Evolutionary conservation across 2,329 filamentous ascomycete genomes (phyloP).

Genomic region (Xylaria polymorpha): DNA sequence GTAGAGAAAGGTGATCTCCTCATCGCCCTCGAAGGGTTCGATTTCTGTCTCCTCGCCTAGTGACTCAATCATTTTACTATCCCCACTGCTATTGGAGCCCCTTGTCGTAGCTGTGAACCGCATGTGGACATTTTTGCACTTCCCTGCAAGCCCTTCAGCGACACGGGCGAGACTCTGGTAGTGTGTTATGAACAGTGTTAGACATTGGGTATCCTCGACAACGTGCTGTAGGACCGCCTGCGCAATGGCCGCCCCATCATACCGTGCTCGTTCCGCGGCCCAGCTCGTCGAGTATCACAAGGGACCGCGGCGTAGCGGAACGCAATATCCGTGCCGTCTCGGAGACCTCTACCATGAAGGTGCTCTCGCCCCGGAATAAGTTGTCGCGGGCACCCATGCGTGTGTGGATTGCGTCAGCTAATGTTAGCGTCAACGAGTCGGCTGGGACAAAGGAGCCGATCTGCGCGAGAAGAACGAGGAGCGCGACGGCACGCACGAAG

Average conservation of each 20-base stretch:
- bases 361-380: slow-evolving; percentile 92
- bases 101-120: slow-evolving; percentile 70
- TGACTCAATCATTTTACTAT: slow-evolving; percentile 2
- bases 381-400: slow-evolving; percentile 97
- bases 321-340: slow-evolving; percentile 94
- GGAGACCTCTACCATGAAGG: slow-evolving; percentile 97
- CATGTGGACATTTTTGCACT: slow-evolving; percentile 93
- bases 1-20: slow-evolving; percentile 94
- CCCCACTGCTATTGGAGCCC: background rate
- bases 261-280: slow-evolving; percentile 90
- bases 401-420: slow-evolving; percentile 92
- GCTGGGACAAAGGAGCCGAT: slow-evolving; percentile 95
- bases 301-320: slow-evolving; percentile 82
- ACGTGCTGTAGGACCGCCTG: slow-evolving; percentile 90
- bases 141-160: slow-evolving; percentile 72
- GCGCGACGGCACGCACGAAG: slow-evolving; percentile 91
- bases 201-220: slow-evolving; percentile 76
- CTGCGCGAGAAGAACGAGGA: slow-evolving; percentile 93
- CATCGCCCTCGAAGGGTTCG: slow-evolving; percentile 61
- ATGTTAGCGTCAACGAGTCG: slow-evolving; percentile 75
- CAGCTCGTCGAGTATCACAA: slow-evolving; percentile 95
- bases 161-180: slow-evolving; percentile 86
- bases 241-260: slow-evolving; percentile 96
- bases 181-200: slow-evolving; percentile 97
- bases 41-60: slow-evolving; percentile 46